Base-by-base conservation (phyloP, 169 alveolate species). In the Theileria luwenshuni region DNA sequence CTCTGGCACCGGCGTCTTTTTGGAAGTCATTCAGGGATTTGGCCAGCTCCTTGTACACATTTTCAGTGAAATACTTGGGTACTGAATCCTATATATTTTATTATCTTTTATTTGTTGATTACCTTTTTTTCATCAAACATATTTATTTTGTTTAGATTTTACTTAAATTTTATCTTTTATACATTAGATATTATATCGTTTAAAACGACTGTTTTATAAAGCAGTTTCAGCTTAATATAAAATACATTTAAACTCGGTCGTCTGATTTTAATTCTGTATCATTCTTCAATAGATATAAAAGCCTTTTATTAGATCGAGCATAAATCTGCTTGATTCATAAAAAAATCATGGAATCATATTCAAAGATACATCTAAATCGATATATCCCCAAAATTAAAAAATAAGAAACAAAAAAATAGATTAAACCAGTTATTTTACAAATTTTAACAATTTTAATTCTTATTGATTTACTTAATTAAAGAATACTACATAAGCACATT, bases 51-150 rank as follows among this genome's bases (percentile, higher is more conserved):
- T 54, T 49, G 12, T 68, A 68, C 33, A 45, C 56, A 41, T 41
- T 51, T 51, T 68, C 65, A 54, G 76, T 17, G 27, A 68, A 51
- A 68, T 68, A 68, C 41, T 30, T 68, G 30, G 63, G 23, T 23
- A 17, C 30, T 1, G 63, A 41, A 21, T 51, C 64, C 76, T 68
- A 49, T 3, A 25, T 51, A 68, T 73, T 73, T 68, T 45, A 45
- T 68, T 68, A 42, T 60, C 58, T 35, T 52, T 49, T 28, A 51
- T 25, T 51, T 51, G 61, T 51, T 51, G n/a, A n/a, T n/a, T 12
- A 25, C 32, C 38, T n/a, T n/a, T n/a, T n/a, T n/a, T n/a, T n/a
- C n/a, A n/a, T n/a, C n/a, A n/a, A n/a, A n/a, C n/a, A n/a, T n/a
- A n/a, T n/a, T n/a, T 33, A n/a, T 8, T 15, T n/a, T 27, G 32